A percentile compares a stretch with the other conserved stretches of the same genome.
Evolutionary conservation across 140 eudicot species (phyloP).

Genomic region (Erigeron philadelphicus): DNA sequence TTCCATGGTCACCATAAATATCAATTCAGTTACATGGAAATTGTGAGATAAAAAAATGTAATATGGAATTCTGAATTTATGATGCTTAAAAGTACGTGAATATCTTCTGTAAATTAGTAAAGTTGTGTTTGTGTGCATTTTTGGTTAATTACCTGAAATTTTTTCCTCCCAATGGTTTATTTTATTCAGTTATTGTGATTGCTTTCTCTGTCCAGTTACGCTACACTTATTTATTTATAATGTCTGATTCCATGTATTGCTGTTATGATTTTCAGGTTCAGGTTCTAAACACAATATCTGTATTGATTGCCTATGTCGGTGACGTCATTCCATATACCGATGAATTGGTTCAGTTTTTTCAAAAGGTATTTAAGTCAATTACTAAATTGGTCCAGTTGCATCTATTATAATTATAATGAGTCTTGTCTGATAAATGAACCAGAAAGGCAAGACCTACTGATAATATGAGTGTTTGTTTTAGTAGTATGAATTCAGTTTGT

Average conservation of each 20-base stretch:
- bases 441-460: not conserved
- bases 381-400: not conserved
- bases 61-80: not conserved
- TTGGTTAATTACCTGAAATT: not conserved
- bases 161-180: not conserved
- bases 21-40: not conserved
- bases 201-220: not conserved
- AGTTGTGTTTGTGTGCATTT: not conserved
- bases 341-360: conserved; percentile 76
- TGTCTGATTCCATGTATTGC: not conserved
- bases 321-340: conserved; percentile 74
- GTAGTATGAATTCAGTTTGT: not conserved
- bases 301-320: conserved; percentile 61
- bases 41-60: not conserved
- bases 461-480: not conserved
- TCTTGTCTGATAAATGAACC: not conserved
- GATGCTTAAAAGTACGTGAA: conserved; percentile 4
- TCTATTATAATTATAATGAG: not conserved
- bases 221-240: not conserved
- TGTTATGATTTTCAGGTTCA: conserved; percentile 60
- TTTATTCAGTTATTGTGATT: not conserved
- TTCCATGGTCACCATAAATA: not conserved
- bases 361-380: conserved; percentile 49
- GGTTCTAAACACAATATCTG: conserved; percentile 78
- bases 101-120: conserved; percentile 2